These are phyloP conservation scores for Dimocarpus longan DNA, from an alignment of 345 rosid genomes.

Conservation along the genomic window DNA sequence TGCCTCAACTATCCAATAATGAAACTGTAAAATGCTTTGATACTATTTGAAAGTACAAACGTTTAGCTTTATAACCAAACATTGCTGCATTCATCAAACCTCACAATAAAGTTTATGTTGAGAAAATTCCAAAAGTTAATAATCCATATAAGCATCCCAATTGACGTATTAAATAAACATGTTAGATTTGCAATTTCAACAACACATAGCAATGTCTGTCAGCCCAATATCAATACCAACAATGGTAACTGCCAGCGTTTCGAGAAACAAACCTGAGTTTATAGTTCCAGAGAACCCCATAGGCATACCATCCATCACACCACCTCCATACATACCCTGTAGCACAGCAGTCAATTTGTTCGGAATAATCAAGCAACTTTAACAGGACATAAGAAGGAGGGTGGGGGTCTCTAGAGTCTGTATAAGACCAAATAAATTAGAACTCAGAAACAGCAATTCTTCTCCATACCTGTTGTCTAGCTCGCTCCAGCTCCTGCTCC, in stretches of 20 bases:
- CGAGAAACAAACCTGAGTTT: constrained; percentile 63
- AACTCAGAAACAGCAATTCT: neutral
- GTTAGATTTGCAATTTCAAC: neutral
- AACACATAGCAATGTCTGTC: neutral
- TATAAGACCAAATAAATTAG: neutral
- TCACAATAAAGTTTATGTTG: neutral
- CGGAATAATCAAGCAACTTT: neutral
- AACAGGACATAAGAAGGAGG: neutral
- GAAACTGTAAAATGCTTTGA: neutral
- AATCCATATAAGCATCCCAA: neutral
- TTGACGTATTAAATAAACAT: neutral
- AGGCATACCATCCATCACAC: constrained; percentile 52
- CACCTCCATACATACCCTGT: constrained; percentile 66
- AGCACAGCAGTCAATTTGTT: constrained; percentile 10
- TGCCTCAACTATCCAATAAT: neutral
- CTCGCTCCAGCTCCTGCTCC: constrained; percentile 83
- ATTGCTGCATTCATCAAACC: neutral
- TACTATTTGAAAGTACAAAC: neutral
- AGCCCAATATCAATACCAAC: neutral
- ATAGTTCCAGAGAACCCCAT: constrained; percentile 54
- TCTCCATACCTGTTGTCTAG: constrained; percentile 72
- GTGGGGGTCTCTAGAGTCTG: neutral
- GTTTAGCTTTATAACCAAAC: neutral
- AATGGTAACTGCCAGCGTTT: constrained; percentile 1
- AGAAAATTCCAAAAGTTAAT: neutral